These are phyloP conservation scores for Letharia lupina DNA, from an alignment of 495 filamentous ascomycete species.

Conservation along the genomic window DNA sequence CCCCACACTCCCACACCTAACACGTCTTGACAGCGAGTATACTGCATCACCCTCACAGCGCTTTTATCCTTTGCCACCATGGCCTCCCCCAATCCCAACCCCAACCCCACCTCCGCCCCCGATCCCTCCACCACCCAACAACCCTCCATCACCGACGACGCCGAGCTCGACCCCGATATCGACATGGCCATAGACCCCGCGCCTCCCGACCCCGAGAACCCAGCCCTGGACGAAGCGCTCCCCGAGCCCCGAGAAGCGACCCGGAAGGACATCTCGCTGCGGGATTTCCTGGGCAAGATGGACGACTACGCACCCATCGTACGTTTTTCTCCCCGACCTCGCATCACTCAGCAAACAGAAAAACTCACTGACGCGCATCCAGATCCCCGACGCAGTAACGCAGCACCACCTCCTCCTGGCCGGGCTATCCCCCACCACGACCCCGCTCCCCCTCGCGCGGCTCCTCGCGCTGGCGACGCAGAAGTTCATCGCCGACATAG, in stretches of 20 bases:
- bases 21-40: too few species aligned
- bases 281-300: slow-evolving; percentile 91
- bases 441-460: slow-evolving; percentile 78
- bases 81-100: not conserved
- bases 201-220: slow-evolving; percentile 20
- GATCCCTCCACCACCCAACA: not conserved
- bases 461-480: slow-evolving; percentile 93
- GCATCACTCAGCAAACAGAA: too few species aligned
- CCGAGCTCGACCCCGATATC: slow-evolving; percentile 38
- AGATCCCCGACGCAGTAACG: slow-evolving; percentile 98
- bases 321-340: slow-evolving; percentile 33
- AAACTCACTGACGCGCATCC: not conserved
- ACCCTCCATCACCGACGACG: slow-evolving; percentile 11
- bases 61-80: not conserved
- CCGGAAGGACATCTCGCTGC: slow-evolving; percentile 82
- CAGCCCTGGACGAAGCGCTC: slow-evolving; percentile 20
- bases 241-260: slow-evolving; percentile 45
- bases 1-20: too few species aligned
- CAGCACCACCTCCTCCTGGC: slow-evolving; percentile 96
- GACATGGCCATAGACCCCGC: slow-evolving; percentile 34
- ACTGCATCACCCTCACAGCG: not conserved
- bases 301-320: slow-evolving; percentile 98
- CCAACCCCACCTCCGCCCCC: not conserved
- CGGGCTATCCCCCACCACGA: slow-evolving; percentile 72
- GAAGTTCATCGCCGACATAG: slow-evolving; percentile 96